Evolutionary conservation across 78 protist genomes (phyloP).

Genomic region (Isochrysis galbana): DNA sequence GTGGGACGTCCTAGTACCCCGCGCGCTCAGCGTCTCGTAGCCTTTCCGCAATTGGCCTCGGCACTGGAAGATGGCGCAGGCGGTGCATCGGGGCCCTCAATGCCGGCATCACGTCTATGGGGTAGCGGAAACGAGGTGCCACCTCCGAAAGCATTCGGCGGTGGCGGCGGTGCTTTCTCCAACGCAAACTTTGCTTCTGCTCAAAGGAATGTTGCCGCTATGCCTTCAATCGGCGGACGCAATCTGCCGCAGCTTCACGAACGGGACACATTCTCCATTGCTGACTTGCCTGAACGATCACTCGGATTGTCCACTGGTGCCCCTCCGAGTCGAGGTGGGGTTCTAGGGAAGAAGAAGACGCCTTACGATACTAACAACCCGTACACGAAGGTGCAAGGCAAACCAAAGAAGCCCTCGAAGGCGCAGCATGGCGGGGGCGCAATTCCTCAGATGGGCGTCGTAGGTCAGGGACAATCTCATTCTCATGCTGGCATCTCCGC

Average conservation of each 20-base stretch:
- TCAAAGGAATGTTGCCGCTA: not conserved
- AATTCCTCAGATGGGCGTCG: not conserved
- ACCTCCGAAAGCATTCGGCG: not conserved
- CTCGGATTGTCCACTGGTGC: not conserved
- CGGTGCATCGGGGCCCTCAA: not conserved
- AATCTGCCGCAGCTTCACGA: not conserved
- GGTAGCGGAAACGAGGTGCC: not conserved
- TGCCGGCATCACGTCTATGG: not conserved
- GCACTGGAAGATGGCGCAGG: not conserved
- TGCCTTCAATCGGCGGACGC: not conserved
- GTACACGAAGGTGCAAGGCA: not conserved
- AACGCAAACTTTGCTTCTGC: not conserved
- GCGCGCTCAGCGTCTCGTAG: conserved; percentile 11
- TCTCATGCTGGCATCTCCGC: not conserved
- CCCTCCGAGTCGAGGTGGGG: not conserved
- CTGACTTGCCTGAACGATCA: not conserved
- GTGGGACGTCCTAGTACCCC: not conserved
- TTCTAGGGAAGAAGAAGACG: not conserved
- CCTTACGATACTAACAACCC: not conserved
- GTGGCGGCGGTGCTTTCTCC: not conserved
- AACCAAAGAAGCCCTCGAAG: not conserved
- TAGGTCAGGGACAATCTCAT: not conserved
- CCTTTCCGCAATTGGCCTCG: conserved; percentile 9
- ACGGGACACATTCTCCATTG: not conserved
- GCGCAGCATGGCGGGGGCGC: not conserved